Evolutionary conservation across 2,329 filamentous ascomycete species (phyloP).

Genomic region (Ophiocordyceps camponoti-leonardi): DNA sequence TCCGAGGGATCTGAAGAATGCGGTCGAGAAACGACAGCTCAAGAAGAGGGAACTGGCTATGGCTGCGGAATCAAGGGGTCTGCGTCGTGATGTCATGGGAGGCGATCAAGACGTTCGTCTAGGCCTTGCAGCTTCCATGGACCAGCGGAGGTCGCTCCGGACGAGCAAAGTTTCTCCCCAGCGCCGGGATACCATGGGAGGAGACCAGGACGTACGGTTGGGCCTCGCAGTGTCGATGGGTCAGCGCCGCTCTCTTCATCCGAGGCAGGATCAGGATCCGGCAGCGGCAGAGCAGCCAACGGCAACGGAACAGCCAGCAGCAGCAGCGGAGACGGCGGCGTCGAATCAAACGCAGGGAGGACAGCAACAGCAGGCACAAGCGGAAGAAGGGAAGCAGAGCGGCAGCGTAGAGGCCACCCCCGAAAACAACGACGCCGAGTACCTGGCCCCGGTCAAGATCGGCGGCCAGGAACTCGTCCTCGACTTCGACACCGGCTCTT

Average conservation of each 20-base stretch:
- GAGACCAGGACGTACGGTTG: not conserved
- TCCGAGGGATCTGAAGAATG: constrained; percentile 22
- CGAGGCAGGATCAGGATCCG: not conserved
- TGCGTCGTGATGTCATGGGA: not conserved
- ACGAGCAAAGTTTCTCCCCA: not conserved
- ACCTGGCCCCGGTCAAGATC: constrained; percentile 49
- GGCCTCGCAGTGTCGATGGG: not conserved
- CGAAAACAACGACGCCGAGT: constrained; percentile 45
- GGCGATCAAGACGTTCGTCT: not conserved
- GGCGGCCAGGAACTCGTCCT: constrained; percentile 52
- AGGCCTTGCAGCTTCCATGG: not conserved
- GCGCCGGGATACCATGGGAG: not conserved
- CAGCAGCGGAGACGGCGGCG: not conserved
- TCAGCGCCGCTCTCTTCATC: not conserved
- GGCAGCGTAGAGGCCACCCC: constrained; percentile 46
- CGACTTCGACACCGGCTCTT: constrained; percentile 62
- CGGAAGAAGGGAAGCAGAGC: constrained; percentile 6
- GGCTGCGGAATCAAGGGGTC: not conserved
- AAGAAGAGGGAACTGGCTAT: not conserved
- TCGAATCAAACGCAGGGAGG: not conserved
- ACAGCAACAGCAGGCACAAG: not conserved
- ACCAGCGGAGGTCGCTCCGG: not conserved
- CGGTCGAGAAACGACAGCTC: constrained; percentile 10
- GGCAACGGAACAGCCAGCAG: not conserved
- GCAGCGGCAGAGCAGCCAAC: not conserved